Base-by-base conservation (phyloP, 2,329 filamentous ascomycete species). In the Fusarium buxicola region DNA sequence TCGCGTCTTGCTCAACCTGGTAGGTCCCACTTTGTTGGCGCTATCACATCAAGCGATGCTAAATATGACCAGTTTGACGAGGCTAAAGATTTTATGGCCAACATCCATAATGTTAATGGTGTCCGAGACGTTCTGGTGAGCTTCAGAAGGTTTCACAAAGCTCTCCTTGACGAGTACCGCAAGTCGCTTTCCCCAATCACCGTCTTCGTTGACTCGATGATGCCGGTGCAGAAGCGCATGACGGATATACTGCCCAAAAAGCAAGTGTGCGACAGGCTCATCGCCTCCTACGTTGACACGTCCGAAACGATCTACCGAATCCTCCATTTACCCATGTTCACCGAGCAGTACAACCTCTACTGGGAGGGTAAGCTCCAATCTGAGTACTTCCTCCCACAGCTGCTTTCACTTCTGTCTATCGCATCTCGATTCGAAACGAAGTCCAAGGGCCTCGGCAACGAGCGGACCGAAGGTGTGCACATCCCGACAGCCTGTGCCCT, bases 191-290 rank as follows among this genome's bases (percentile, higher is more conserved):
- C 80, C 6, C 83, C 84, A 1, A 85, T 86, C 39, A 77, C 82
- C 4, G 83, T 86, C 28, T 86, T 82, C 64, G 83, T 85, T 25
- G 82, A 86, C 65, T 86, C 83, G n/a, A 82, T 85, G 75, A 82
- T 84, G 69, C 83, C 84, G 0, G 78, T 86, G 3, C 80, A 81
- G 54, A 84, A 84, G 69, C 82, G 84, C 41, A 86, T 86, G 84
- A 79, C 77, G 27, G 83, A 86, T 55, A 84, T 86, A 12, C 66
- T 86, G 15, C 84, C 84, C 1, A 80, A 78, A 28, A 82, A 79
- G 66, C 55, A 73, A 1, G 78, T 83, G 8, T 86, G 84, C 71
- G 83, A 85, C 63, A 77, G 79, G 12, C 76, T 86, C 4, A 65
- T 86, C 4, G 72, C 78, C 8, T 73, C 79, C 2, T 86, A 86